Base-by-base conservation (phyloP, 2,329 filamentous ascomycete genomes). In the Cryphonectria nitschkei region DNA sequence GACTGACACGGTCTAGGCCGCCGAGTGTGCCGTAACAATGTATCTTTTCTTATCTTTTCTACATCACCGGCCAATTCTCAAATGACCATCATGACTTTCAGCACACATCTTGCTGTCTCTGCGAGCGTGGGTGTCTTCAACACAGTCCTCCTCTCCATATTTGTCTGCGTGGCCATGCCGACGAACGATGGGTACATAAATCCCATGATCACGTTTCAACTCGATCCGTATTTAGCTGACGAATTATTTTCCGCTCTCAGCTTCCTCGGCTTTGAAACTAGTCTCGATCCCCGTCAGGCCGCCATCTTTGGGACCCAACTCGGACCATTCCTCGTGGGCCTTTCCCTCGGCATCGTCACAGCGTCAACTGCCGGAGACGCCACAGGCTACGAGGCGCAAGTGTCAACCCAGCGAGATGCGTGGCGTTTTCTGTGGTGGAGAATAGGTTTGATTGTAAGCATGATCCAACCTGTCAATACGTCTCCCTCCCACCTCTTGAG, bases 101-200 rank as follows among this genome's bases (percentile, higher is more conserved):
- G 73, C 22, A 68, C 63, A 0, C 75, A 78, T 58, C 69, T 78
- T 2, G 77, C 76, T 1, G 34, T 62, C 7, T 16, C 60, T 26
- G 77, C 73, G 8, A 81, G 80, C 66, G 77, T 80, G 22, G 79
- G 80, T 19, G 76, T 85, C 52, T 78, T 79, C 69, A 85, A 81
- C 71, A 75, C 79, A 14, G 73, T 82, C 32, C 73, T 84, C 63
- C 76, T 86, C 22, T 77, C 84, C 0, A 74, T 85, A 0, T 84
- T 87, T 74, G 85, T 88, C 63, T 86, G 83, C 73, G 82, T 82
- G 11, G 82, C 84, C 19, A 83, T 81, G 5, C 82, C 85, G 0
- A 82, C 83, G 0, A 84, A 83, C 3, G 85, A 86, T 54, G 86
- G 83, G 1, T 86, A 88, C 74, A 76, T 88, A 69, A 88, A 86